A percentile compares a stretch with the other conserved stretches of the same genome.
Conservation (phyloP, 129 eudicot species). For the Flaveria bidentis region DNA sequence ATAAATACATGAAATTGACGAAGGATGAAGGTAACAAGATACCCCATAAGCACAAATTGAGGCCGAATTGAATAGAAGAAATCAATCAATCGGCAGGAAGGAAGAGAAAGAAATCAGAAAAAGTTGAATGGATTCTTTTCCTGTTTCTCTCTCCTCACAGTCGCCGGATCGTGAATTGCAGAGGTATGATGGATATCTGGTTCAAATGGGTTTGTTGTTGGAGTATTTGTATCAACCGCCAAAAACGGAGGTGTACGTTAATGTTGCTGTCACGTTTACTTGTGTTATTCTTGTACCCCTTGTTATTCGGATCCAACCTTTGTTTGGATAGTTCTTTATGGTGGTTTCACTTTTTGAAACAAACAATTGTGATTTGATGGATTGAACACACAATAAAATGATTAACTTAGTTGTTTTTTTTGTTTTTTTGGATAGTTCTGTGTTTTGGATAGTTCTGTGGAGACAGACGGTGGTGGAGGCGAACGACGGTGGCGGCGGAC, state of each 20-base stretch:
- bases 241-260: constrained; percentile 20
- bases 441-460: no score
- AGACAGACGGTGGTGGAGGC: no score
- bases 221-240: constrained; percentile 26
- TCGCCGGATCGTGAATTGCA: constrained; percentile 26
- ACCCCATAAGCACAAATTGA: constrained; percentile 30
- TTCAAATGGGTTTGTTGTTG: constrained; percentile 32
- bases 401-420: no score
- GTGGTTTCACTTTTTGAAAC: no score
- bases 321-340: no score
- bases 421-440: no score
- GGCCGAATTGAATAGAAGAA: not conserved
- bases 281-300: not conserved
- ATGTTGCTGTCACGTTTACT: not conserved
- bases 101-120: constrained; percentile 44
- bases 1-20: not conserved
- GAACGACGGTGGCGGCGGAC: no score
- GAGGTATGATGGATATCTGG: constrained; percentile 23
- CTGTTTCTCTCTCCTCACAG: constrained; percentile 43
- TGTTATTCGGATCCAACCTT: not conserved
- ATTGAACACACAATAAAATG: no score
- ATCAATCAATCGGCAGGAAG: constrained; percentile 8
- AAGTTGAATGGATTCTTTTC: constrained; percentile 30
- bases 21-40: not conserved
- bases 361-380: no score